phyloP scores from a whole-genome alignment of 768 basidiomycete species.

The Pleurotus giganteus region DNA sequence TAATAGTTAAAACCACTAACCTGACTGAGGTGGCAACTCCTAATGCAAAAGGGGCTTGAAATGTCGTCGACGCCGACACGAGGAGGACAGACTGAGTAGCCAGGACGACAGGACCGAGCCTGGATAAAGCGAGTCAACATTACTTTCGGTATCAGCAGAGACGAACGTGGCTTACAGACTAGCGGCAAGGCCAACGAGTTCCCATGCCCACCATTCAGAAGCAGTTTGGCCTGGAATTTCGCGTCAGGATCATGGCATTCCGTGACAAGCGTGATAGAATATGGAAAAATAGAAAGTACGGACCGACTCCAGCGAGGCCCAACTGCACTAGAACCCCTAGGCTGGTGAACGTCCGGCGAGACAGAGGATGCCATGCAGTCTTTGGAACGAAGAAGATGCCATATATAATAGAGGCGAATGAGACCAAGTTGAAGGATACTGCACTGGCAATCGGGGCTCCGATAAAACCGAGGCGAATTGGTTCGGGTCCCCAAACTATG shows the following conservation, averaged over 20 bases:
- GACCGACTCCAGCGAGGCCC: slow-evolving; percentile 79
- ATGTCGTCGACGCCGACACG: slow-evolving; percentile 72
- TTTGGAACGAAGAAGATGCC: slow-evolving; percentile 58
- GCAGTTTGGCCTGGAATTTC: slow-evolving; percentile 61
- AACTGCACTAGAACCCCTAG: slow-evolving; percentile 70
- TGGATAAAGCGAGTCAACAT: slow-evolving; percentile 29
- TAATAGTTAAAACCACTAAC: slow-evolving; percentile 32
- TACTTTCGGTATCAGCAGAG: background rate
- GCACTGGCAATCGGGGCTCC: slow-evolving; percentile 92
- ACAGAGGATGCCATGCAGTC: slow-evolving; percentile 83
- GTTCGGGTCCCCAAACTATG: slow-evolving; percentile 80
- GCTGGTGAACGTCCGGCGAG: slow-evolving; percentile 59
- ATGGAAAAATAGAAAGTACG: slow-evolving; percentile 14
- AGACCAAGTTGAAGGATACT: slow-evolving; percentile 85
- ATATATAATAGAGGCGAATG: slow-evolving; percentile 58
- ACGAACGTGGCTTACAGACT: slow-evolving; percentile 34
- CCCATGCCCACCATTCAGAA: slow-evolving; percentile 98
- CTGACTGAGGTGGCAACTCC: slow-evolving; percentile 84
- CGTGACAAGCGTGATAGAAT: background rate
- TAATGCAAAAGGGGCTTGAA: slow-evolving; percentile 82
- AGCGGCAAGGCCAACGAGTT: slow-evolving; percentile 65
- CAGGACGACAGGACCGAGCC: slow-evolving; percentile 75
- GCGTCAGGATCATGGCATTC: background rate
- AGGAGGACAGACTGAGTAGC: slow-evolving; percentile 89
- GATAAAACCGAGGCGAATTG: slow-evolving; percentile 81